Evolutionary conservation across 176 grass and related monocot genomes (phyloP).

Genomic region (Ananas comosus): DNA sequence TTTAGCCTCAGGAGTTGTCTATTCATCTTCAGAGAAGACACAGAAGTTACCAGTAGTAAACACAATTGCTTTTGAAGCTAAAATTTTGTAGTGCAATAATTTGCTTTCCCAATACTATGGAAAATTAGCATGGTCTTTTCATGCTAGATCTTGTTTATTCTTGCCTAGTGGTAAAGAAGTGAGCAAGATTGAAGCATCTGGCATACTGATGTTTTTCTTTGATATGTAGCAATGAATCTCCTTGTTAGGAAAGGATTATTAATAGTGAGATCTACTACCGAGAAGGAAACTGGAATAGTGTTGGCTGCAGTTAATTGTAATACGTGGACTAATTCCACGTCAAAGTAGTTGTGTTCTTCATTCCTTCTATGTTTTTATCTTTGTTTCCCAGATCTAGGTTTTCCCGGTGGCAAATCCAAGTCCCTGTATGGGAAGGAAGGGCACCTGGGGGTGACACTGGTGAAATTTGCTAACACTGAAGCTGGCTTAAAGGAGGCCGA

Average conservation of each 20-base stretch:
- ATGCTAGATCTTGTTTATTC: not conserved
- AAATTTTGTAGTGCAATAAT: not conserved
- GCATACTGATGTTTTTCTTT: too few species aligned
- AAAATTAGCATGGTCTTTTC: not conserved
- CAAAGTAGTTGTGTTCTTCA: not conserved
- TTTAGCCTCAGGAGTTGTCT: not conserved
- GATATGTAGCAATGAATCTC: too few species aligned
- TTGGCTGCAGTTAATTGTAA: slow-evolving; percentile 6
- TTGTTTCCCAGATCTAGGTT: slow-evolving; percentile 83
- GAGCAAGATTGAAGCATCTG: not conserved
- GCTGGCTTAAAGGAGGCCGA: slow-evolving; percentile 83
- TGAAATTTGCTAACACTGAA: slow-evolving; percentile 65
- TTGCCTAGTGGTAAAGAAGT: not conserved
- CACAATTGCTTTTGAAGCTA: too few species aligned
- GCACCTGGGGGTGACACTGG: slow-evolving; percentile 64
- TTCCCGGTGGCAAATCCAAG: slow-evolving; percentile 73
- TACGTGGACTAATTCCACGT: not conserved
- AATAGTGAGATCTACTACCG: not conserved
- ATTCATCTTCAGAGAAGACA: not conserved
- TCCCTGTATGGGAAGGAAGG: slow-evolving; percentile 92
- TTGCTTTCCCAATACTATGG: not conserved
- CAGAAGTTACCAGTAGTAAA: not conserved
- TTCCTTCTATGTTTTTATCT: slow-evolving; percentile 18
- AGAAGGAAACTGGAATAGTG: not conserved
- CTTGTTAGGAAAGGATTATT: not conserved